These are phyloP conservation scores for Glycyrrhiza uralensis DNA, from an alignment of 306 rosid species.

Conservation along the genomic window DNA sequence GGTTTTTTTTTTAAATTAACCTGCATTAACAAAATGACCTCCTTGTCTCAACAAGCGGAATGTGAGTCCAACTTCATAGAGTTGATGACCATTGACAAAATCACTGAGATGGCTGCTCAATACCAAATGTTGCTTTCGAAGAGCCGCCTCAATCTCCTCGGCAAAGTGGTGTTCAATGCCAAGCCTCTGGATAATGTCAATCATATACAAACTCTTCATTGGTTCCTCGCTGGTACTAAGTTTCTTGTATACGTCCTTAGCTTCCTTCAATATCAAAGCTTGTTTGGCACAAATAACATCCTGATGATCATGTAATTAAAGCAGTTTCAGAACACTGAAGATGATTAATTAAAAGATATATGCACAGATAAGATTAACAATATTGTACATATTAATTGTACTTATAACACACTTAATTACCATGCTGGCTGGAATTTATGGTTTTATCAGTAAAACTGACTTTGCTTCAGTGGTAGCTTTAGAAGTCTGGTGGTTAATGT, in stretches of 20 bases:
- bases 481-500: neutral
- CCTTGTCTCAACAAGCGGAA: conserved; percentile 25
- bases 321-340: neutral
- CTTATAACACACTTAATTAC: neutral
- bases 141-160: conserved; percentile 26
- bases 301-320: neutral
- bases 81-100: neutral
- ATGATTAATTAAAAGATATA: too few species aligned
- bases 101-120: neutral
- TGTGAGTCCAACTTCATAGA: neutral
- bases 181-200: conserved; percentile 40
- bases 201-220: conserved; percentile 17
- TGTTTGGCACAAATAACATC: neutral
- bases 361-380: too few species aligned
- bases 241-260: conserved; percentile 4
- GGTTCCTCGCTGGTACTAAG: neutral
- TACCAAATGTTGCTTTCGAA: conserved; percentile 11
- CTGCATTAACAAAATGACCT: conserved; percentile 26
- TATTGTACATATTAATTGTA: too few species aligned
- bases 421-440: neutral
- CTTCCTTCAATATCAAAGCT: conserved; percentile 19
- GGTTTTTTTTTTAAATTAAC: conserved; percentile 11
- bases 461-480: neutral
- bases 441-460: neutral
- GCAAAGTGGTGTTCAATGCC: conserved; percentile 40